These are phyloP conservation scores for Penicillium verrucosum DNA, from an alignment of 2,329 filamentous ascomycete species.

Conservation along the genomic window DNA sequence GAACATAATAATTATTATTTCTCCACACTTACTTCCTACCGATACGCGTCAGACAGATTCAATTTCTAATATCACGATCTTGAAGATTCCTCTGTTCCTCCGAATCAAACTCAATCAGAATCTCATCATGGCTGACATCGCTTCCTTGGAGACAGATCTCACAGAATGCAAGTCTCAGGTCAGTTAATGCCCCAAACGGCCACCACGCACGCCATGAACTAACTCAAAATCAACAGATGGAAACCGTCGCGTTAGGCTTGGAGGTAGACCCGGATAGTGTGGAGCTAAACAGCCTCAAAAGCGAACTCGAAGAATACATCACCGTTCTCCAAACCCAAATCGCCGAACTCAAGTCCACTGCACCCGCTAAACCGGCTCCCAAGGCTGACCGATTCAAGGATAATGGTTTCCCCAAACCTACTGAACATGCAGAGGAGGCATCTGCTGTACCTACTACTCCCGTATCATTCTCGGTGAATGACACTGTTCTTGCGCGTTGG, in stretches of 20 bases:
- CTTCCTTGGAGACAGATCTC: conserved; percentile 49
- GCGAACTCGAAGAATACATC: conserved; percentile 80
- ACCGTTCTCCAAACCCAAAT: conserved; percentile 74
- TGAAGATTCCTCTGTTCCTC: not conserved
- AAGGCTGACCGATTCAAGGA: conserved; percentile 76
- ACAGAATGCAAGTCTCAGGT: conserved; percentile 62
- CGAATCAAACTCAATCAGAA: not conserved
- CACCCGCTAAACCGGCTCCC: conserved; percentile 49
- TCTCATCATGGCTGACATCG: conserved; percentile 42
- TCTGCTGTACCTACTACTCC: conserved; percentile 46
- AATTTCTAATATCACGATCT: not conserved
- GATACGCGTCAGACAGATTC: not conserved
- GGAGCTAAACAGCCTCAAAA: conserved; percentile 72
- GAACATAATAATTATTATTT: not conserved
- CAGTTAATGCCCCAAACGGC: not conserved
- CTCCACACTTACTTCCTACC: not conserved
- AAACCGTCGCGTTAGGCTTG: conserved; percentile 71
- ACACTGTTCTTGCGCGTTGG: conserved; percentile 88
- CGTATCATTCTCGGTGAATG: conserved; percentile 76
- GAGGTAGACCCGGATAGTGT: conserved; percentile 75
- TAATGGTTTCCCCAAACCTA: conserved; percentile 54
- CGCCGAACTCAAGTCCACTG: conserved; percentile 68
- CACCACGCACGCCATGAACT: conserved; percentile 1
- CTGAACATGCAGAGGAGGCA: conserved; percentile 50
- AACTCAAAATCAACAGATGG: conserved; percentile 57